These are phyloP conservation scores for Spirogloea muscicola DNA, from an alignment of 139 green algal genomes.

Conservation along the genomic window DNA sequence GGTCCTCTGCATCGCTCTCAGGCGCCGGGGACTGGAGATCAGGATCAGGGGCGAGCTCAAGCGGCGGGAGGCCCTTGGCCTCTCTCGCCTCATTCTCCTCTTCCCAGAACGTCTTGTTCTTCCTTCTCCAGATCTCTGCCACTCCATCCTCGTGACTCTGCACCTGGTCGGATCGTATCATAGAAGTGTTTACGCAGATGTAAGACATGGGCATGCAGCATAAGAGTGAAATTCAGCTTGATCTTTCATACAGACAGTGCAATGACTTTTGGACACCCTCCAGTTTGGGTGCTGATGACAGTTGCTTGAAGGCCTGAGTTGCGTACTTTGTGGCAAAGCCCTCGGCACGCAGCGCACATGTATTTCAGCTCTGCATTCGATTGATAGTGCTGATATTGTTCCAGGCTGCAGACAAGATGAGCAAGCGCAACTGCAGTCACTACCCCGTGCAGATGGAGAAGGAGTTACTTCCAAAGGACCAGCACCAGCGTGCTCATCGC, in stretches of 20 bases:
- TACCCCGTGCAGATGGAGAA: not conserved
- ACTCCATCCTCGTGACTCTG: not conserved
- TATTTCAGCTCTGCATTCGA: slow-evolving; percentile 13
- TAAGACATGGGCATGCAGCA: slow-evolving; percentile 1
- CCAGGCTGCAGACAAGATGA: not conserved
- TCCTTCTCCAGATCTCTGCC: slow-evolving; percentile 5
- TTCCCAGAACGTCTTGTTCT: not conserved
- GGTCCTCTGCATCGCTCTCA: slow-evolving; percentile 4
- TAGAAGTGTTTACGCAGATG: not conserved
- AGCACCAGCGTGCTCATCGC: not conserved
- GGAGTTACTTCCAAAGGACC: not conserved
- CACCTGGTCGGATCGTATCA: not conserved
- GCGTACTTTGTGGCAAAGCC: slow-evolving; percentile 17
- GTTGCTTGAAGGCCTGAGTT: slow-evolving; percentile 1
- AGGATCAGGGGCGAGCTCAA: not conserved
- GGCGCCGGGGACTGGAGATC: not conserved
- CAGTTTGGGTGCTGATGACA: not conserved
- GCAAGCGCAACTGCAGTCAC: not conserved
- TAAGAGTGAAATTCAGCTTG: not conserved
- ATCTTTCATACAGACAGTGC: slow-evolving; percentile 1
- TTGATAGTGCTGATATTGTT: slow-evolving; percentile 40
- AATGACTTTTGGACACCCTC: not conserved
- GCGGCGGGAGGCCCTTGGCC: slow-evolving; percentile 1
- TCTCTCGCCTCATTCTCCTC: no score
- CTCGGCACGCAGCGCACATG: slow-evolving; percentile 17